These are phyloP conservation scores for Juncus inflexus DNA, from an alignment of 176 grass and related monocot species.

Conservation along the genomic window DNA sequence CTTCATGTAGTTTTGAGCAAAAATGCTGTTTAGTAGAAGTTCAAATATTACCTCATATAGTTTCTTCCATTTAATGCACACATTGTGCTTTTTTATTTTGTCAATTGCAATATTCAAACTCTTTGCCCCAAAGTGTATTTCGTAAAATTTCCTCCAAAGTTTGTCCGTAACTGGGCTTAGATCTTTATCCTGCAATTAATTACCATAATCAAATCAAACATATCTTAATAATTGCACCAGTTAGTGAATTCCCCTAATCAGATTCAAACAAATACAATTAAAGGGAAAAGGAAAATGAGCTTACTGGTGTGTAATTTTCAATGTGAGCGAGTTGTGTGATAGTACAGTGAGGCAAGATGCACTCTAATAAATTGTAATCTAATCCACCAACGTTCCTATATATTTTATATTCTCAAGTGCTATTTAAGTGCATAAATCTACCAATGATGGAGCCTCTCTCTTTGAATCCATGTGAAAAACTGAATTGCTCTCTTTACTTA, in stretches of 20 bases:
- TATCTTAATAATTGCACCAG: too few species aligned
- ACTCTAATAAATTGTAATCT: constrained; percentile 32
- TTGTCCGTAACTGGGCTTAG: constrained; percentile 43
- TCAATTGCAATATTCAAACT: constrained; percentile 29
- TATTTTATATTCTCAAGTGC: constrained; percentile 44
- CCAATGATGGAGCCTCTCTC: constrained; percentile 30
- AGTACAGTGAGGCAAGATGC: constrained; percentile 40
- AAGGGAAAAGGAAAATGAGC: background rate
- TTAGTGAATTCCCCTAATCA: background rate
- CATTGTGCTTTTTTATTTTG: constrained; percentile 32
- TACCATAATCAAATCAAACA: too few species aligned
- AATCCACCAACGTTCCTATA: constrained; percentile 36
- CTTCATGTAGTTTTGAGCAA: background rate
- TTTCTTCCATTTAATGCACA: constrained; percentile 39
- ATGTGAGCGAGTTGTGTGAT: constrained; percentile 36
- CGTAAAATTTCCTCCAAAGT: constrained; percentile 48
- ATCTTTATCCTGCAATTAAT: constrained; percentile 34
- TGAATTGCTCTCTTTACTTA: background rate
- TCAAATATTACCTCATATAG: constrained; percentile 34
- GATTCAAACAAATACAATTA: background rate
- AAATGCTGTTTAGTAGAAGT: too few species aligned
- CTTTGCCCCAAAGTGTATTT: constrained; percentile 35
- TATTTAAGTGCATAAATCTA: constrained; percentile 32
- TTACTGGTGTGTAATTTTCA: constrained; percentile 36
- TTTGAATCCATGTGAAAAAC: constrained; percentile 19